These are phyloP conservation scores for Termitomyces sp. DNA, from an alignment of 768 basidiomycete genomes.

Conservation along the genomic window DNA sequence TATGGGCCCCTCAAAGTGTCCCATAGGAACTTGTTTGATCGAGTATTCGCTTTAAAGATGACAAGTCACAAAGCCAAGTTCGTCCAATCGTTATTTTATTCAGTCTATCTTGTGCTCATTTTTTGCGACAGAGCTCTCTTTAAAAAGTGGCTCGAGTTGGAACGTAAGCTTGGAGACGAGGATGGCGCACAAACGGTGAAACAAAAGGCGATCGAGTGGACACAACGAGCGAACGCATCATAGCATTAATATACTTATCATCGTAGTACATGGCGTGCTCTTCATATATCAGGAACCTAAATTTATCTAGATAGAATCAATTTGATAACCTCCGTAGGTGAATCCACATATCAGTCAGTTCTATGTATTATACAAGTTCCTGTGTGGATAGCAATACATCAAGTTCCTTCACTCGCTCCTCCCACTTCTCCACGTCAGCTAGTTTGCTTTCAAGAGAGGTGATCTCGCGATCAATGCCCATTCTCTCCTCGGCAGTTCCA, in stretches of 20 bases:
- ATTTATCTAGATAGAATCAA: background rate
- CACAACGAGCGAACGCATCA: conserved; percentile 54
- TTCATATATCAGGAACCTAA: background rate
- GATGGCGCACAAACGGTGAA: conserved; percentile 80
- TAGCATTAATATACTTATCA: conserved; percentile 5
- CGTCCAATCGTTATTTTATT: conserved; percentile 24
- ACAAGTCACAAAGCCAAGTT: conserved; percentile 96
- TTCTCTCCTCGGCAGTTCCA: conserved; percentile 68
- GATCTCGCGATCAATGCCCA: conserved; percentile 78
- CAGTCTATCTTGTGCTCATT: conserved; percentile 3
- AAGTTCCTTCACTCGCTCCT: conserved; percentile 62
- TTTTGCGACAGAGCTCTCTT: conserved; percentile 72
- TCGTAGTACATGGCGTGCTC: background rate
- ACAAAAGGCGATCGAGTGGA: conserved; percentile 90
- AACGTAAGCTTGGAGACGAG: conserved; percentile 83
- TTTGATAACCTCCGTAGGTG: background rate
- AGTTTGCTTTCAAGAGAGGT: conserved; percentile 60
- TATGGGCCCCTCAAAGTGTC: background rate
- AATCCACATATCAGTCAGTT: background rate
- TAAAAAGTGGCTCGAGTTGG: conserved; percentile 95
- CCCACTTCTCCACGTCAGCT: conserved; percentile 71
- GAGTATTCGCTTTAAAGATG: conserved; percentile 81
- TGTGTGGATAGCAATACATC: conserved; percentile 50
- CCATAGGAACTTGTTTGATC: conserved; percentile 78
- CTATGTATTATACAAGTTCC: conserved; percentile 26